These are phyloP conservation scores for Phaffia australis DNA, from an alignment of 768 basidiomycete genomes.

Conservation along the genomic window DNA sequence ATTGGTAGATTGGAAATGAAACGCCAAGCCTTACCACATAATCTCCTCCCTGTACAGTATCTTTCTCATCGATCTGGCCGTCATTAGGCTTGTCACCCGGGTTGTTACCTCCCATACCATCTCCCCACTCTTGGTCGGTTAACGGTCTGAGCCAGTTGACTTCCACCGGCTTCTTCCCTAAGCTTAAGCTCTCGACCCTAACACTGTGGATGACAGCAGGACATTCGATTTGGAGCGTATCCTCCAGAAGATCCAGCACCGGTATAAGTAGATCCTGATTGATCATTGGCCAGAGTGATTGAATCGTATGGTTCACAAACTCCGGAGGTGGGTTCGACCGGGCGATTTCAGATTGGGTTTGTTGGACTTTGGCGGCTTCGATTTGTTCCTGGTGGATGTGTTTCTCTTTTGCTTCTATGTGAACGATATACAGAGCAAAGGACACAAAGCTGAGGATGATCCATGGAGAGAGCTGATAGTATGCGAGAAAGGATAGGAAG, in stretches of 20 bases:
- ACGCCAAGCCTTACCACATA: neutral
- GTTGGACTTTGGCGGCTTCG: neutral
- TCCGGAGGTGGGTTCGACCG: conserved; percentile 10
- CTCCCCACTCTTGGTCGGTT: conserved; percentile 36
- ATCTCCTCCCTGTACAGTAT: conserved; percentile 30
- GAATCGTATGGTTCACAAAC: conserved; percentile 13
- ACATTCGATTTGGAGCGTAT: conserved; percentile 30
- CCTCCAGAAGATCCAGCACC: conserved; percentile 39
- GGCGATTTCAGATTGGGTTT: neutral
- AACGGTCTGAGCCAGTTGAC: conserved; percentile 35
- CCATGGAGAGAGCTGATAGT: conserved; percentile 21
- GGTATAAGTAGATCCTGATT: conserved; percentile 37
- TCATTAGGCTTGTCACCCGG: conserved; percentile 1
- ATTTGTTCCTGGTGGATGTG: neutral
- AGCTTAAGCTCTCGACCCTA: conserved; percentile 32
- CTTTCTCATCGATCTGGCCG: conserved; percentile 10
- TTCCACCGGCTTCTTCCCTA: conserved; percentile 35
- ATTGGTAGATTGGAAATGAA: neutral
- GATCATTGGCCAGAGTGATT: neutral
- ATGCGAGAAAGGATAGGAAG: conserved; percentile 27
- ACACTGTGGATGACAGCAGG: conserved; percentile 33
- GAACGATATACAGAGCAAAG: conserved; percentile 15
- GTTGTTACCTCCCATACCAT: conserved; percentile 15
- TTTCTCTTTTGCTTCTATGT: neutral
- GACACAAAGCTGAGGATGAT: conserved; percentile 16